Conservation (phyloP, 73 alveolate genomes). For the Paramecium bursaria region DNA sequence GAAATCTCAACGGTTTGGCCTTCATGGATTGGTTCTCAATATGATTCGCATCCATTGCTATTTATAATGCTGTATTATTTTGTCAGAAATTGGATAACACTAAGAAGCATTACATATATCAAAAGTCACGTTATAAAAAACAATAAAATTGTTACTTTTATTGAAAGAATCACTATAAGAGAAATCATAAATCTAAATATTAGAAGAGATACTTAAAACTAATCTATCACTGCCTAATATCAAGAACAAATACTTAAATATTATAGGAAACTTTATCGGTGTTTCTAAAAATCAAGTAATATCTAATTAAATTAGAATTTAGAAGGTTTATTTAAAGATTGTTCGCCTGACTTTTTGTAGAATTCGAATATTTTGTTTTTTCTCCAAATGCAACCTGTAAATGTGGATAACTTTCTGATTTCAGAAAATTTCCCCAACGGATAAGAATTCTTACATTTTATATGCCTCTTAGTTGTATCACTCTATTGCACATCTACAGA, state of each 20-base stretch:
- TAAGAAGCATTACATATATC: conserved; percentile 30
- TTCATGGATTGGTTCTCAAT: not conserved
- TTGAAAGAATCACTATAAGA: not conserved
- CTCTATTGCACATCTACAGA: conserved; percentile 70
- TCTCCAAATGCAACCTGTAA: conserved; percentile 36
- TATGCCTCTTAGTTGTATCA: conserved; percentile 45
- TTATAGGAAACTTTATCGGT: too few species aligned
- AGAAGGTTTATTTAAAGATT: too few species aligned
- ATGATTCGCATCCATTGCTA: conserved; percentile 38
- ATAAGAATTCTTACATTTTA: conserved; percentile 16
- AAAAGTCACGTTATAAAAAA: conserved; percentile 18
- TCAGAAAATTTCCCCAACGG: not conserved
- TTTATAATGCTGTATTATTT: conserved; percentile 50
- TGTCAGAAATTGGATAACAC: conserved; percentile 50
- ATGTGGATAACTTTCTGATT: not conserved
- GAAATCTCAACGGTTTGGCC: conserved; percentile 14
- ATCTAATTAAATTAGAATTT: too few species aligned
- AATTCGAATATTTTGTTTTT: conserved; percentile 28
- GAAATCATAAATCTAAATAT: not conserved
- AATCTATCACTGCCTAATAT: too few species aligned
- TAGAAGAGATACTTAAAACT: conserved; percentile 18
- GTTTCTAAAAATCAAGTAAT: too few species aligned
- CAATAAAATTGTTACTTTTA: not conserved
- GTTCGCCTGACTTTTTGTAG: too few species aligned
- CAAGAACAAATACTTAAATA: too few species aligned